Percentiles rank a stretch among this genome's conserved stretches.
Conservation (phyloP, 352 stramenopile species). For the Globisporangium cederbergense region DNA sequence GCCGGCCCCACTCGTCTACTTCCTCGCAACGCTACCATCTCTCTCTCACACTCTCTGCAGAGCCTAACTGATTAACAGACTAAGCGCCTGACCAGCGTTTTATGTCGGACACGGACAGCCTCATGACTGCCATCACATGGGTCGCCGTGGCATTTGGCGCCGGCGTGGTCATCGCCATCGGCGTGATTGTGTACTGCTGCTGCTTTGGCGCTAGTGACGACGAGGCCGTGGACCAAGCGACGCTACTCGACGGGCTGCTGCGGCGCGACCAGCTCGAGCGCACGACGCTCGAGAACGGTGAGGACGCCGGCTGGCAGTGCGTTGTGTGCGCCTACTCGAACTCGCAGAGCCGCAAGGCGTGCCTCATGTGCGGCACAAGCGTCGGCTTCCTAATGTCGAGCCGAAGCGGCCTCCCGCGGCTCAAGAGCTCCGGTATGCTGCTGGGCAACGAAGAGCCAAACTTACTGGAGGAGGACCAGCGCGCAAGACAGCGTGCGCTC, state of each 20-base stretch:
- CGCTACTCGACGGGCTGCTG: conserved; percentile 54
- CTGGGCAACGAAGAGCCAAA: conserved; percentile 35
- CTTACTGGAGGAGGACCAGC: conserved; percentile 34
- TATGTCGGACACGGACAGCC: conserved; percentile 15
- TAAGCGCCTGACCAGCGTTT: not conserved
- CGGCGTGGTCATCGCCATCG: conserved; percentile 26
- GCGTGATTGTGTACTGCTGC: conserved; percentile 49
- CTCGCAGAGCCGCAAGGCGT: conserved; percentile 30
- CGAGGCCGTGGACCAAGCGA: conserved; percentile 8
- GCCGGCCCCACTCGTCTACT: not conserved
- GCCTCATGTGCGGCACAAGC: conserved; percentile 66
- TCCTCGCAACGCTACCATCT: not conserved
- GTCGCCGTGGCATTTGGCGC: conserved; percentile 31
- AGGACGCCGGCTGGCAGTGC: conserved; percentile 64
- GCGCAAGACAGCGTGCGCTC: conserved; percentile 48
- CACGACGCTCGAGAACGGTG: conserved; percentile 42
- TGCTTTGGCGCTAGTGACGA: conserved; percentile 21
- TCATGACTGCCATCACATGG: conserved; percentile 37
- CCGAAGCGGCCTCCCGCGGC: conserved; percentile 23
- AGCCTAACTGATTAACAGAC: not conserved
- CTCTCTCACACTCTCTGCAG: not conserved
- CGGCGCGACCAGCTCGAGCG: conserved; percentile 58
- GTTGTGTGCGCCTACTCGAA: conserved; percentile 68
- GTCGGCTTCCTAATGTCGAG: conserved; percentile 29
- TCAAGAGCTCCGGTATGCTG: conserved; percentile 56